Evolutionary conservation across 2,329 filamentous ascomycete genomes (phyloP), one percentile per base, ranked within the genome.

Genomic region (Tolypocladium ophioglossoides): DNA sequence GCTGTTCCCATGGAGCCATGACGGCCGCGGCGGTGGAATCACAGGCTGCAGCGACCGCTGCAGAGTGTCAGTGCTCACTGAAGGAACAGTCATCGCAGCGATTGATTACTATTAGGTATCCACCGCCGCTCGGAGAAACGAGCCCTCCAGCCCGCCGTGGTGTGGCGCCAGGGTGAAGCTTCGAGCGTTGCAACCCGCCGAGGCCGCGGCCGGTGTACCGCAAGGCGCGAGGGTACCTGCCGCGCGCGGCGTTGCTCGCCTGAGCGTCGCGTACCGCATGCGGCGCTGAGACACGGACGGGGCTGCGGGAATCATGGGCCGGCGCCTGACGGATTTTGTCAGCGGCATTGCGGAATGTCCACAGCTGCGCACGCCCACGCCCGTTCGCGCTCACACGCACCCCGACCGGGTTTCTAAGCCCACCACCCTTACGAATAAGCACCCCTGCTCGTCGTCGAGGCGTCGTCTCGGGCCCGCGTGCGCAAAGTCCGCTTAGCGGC

Each of bases 401-500:
- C 40, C 40, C 41, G 41, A 46, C 41, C 16, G 24, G 24, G 22
- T 18, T 14, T 46, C 24, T 47, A 20, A 47, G 44, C 27, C 16
- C 37, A 14, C 41, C 41, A 20, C 27, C 44, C 16, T 40, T 37
- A 41, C 50, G 46, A 10, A 32, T n/a, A 35, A 24, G 37, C 55
- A 52, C 47, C 39, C 41, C 44, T 49, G 41, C 34, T 11, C 11
- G 16, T 46, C 32, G 35, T 51, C 40, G 44, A 53, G 53, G 56
- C 57, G 57, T 58, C 58, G 59, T 63, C 61, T 65, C 65, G 65
- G 65, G 64, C 58, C 63, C 63, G 64, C 62, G 60, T 61, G 58
- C 56, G 58, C 64, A 67, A 67, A 69, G 58, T 67, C 66, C 66
- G 66, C 61, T 58, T 60, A 58, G 59, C 59, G 56, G 56, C 60